phyloP scores from a whole-genome alignment of 169 alveolate species.

The Plasmodium coatneyi region DNA sequence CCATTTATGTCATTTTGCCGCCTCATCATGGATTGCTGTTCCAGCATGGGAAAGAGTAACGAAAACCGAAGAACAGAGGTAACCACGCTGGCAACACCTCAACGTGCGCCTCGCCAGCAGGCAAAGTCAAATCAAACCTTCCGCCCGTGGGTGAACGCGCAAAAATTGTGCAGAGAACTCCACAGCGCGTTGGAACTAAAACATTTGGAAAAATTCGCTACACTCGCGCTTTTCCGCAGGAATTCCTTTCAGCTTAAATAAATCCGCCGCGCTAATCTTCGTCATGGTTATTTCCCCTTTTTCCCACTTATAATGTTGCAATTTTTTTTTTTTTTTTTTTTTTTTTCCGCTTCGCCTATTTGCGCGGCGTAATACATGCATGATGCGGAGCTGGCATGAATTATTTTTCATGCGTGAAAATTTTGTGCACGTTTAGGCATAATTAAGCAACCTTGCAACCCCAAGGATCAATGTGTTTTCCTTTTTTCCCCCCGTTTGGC shows the following conservation, averaged over 20 bases:
- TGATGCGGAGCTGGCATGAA: not conserved
- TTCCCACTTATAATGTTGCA: not conserved
- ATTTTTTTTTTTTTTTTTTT: too few species aligned
- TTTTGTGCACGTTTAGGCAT: not conserved
- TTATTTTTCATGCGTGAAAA: not conserved
- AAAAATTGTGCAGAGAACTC: not conserved
- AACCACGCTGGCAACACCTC: not conserved
- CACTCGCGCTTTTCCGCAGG: not conserved
- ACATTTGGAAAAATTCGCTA: not conserved
- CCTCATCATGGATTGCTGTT: not conserved
- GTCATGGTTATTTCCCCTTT: not conserved
- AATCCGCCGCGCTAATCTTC: not conserved
- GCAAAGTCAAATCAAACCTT: not conserved
- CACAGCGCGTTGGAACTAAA: not conserved
- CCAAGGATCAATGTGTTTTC: not conserved
- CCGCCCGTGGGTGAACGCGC: not conserved
- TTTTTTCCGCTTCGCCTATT: not conserved
- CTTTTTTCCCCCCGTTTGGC: not conserved
- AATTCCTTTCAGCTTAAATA: not conserved
- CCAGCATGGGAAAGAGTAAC: not conserved
- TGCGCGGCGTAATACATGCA: not conserved
- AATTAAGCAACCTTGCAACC: not conserved
- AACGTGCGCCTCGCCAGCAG: not conserved
- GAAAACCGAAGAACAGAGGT: not conserved
- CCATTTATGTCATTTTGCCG: not conserved